Percentiles rank a stretch among this genome's conserved stretches.
Evolutionary conservation across 306 rosid species (phyloP).

Genomic region (Prunus persica): Prunus_persica_NCBIv2 NC_034009.1:28732001-28732500

Average conservation of each 20-base stretch:
- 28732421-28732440: neutral
- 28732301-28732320: neutral
- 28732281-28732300: neutral
- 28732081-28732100: neutral
- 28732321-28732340: neutral
- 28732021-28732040: no score
- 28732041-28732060: no score
- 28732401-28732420: neutral
- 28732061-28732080: no score
- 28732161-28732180: slow-evolving; percentile 59
- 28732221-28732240: slow-evolving; percentile 75
- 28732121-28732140: slow-evolving; percentile 48
- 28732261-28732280: slow-evolving; percentile 31
- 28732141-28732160: slow-evolving; percentile 93
- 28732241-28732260: slow-evolving; percentile 69
- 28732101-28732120: slow-evolving; percentile 17
- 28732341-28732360: no score
- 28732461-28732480: neutral
- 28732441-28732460: neutral
- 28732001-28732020: neutral
- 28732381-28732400: neutral
- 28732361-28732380: no score
- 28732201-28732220: slow-evolving; percentile 37
- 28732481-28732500: neutral
- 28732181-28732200: slow-evolving; percentile 77